Conservation (phyloP, 257 asterid species). For the Solanum tarijense region DNA sequence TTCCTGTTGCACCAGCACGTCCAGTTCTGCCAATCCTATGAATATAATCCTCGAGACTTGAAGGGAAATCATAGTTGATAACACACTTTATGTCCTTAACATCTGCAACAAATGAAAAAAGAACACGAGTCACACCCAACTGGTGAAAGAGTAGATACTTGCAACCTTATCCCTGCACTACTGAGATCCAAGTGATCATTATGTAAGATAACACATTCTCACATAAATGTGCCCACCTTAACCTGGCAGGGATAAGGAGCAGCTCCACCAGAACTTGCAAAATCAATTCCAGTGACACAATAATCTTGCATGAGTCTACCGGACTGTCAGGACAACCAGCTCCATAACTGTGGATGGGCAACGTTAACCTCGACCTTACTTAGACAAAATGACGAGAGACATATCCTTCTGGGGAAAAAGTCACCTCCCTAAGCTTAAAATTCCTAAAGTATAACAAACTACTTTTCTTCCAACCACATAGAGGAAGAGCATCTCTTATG, state of each 20-base stretch:
- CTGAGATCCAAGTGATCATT: constrained; percentile 44
- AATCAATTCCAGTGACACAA: constrained; percentile 34
- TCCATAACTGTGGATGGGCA: constrained; percentile 91
- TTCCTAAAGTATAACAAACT: not conserved
- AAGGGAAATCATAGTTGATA: constrained; percentile 81
- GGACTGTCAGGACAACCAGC: constrained; percentile 77
- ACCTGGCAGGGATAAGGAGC: constrained; percentile 99
- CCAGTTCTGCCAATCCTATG: constrained; percentile 97
- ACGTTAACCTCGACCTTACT: constrained; percentile 40
- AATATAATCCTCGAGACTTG: constrained; percentile 84
- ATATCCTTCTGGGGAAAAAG: constrained; percentile 6
- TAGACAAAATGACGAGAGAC: constrained; percentile 29
- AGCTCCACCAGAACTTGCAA: constrained; percentile 51
- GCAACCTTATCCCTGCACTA: constrained; percentile 98
- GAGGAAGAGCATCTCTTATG: not conserved
- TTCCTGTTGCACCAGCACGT: constrained; percentile 89
- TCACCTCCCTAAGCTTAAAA: not conserved
- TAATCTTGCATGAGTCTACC: constrained; percentile 64
- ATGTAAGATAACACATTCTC: constrained; percentile 57
- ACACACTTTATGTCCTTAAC: constrained; percentile 95
- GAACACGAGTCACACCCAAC: not conserved
- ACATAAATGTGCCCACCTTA: constrained; percentile 74
- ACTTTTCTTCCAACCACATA: not conserved
- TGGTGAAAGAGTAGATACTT: constrained; percentile 6
- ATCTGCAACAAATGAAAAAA: constrained; percentile 37